Conservation (phyloP, 2,329 filamentous ascomycete genomes). For the Clonostachys solani region DNA sequence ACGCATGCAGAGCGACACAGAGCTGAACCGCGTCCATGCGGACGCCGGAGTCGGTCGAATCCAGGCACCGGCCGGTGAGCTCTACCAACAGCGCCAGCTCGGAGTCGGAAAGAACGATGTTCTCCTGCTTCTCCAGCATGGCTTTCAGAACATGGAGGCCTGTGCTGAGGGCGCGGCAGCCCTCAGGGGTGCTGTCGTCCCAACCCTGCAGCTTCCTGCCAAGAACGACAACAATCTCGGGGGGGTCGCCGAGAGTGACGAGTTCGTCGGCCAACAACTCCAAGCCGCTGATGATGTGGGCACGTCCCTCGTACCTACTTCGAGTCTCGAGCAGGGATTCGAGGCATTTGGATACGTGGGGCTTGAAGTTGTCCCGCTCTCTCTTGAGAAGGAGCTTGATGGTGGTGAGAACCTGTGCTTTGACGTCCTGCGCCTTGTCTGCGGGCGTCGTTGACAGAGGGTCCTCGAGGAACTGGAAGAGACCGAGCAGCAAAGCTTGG, state of each 20-base stretch:
- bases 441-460: constrained; percentile 47
- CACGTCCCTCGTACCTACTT: constrained; percentile 60
- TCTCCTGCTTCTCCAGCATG: constrained; percentile 45
- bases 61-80: constrained; percentile 52
- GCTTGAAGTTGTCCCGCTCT: constrained; percentile 60
- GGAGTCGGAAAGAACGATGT: constrained; percentile 40
- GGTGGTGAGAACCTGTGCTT: constrained; percentile 69
- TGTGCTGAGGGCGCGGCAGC: constrained; percentile 53
- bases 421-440: constrained; percentile 67
- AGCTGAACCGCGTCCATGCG: constrained; percentile 75
- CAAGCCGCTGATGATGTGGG: constrained; percentile 70
- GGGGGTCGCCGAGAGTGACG: constrained; percentile 58
- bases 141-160: constrained; percentile 59
- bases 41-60: constrained; percentile 57
- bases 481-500: constrained; percentile 59
- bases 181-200: constrained; percentile 35
- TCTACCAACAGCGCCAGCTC: constrained; percentile 47
- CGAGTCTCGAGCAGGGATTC: constrained; percentile 63
- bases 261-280: constrained; percentile 72
- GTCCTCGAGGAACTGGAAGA: constrained; percentile 70
- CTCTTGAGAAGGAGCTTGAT: constrained; percentile 69
- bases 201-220: constrained; percentile 37
- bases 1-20: constrained; percentile 67
- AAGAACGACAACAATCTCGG: constrained; percentile 54
- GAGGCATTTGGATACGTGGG: constrained; percentile 64